Evolutionary conservation across 2,329 filamentous ascomycete genomes (phyloP), one percentile per base, ranked within the genome.

Genomic region (Neofusicoccum sp.): DNA sequence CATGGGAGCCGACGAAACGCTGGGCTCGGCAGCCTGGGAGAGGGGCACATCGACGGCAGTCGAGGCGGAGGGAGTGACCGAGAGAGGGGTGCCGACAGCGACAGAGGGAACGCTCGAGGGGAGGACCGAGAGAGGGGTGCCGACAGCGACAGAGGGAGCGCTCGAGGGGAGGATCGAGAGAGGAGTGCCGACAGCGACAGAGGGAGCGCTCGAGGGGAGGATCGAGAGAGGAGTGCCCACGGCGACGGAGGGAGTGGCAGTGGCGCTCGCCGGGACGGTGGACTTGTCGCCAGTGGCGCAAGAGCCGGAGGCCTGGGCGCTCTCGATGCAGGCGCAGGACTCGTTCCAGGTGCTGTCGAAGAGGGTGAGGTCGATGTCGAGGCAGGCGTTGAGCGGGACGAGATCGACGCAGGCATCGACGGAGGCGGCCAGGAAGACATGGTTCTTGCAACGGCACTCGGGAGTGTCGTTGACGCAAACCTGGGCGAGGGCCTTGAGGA

Each of bases 371-470:
- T 60, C 58, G 30, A 60, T 28, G 47, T 60, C 58, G 6, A 60
- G 36, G 47, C 58, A 60, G 47, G 38, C 58, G 58, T 60, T 60
- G 45, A 60, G 58, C 11, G 58, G 58, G 36, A 60, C 58, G 11
- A 60, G 58, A 28, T 60, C 58, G 14, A 60, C 58, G 16, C 58
- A 60, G 58, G 58, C 58, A 11, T 43, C 36, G 14, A 60, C 58
- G 20, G n/a, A 11, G 31, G 58, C 58, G 47, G 44, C 34, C n/a
- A 60, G 58, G 45, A 60, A 36, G 38, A 60, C 58, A 9, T 36
- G 26, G 58, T 60, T 60, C 45, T 51, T 28, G 58, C 58, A 60
- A 36, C 58, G 58, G 47, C 58, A 60, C 47, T 51, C 45, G 45
- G 58, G 58, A 16, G 47, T 36, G 58, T 60, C 58, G 36, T 51